phyloP scores from a whole-genome alignment of 805 yeast genomes.

The Sugiyamaella americana region DNA sequence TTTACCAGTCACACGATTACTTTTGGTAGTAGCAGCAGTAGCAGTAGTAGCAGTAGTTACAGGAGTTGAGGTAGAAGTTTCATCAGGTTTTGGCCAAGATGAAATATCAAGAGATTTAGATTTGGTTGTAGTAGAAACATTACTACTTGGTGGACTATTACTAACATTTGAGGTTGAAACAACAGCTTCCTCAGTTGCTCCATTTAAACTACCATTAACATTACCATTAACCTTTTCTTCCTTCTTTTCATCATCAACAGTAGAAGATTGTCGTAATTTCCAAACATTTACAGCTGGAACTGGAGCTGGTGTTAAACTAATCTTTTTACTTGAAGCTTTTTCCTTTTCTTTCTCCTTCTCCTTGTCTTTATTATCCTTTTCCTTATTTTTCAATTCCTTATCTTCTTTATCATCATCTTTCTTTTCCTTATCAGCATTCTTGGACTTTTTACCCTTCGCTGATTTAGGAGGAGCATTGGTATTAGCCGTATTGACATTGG shows the following conservation, averaged over 20 bases:
- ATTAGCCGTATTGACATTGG: constrained; percentile 13
- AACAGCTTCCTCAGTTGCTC: background rate
- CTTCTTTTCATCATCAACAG: constrained; percentile 7
- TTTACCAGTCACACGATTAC: constrained; percentile 37
- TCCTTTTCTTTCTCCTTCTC: background rate
- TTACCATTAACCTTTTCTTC: background rate
- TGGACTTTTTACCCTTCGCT: background rate
- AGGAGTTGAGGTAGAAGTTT: constrained; percentile 1
- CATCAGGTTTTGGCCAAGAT: constrained; percentile 25
- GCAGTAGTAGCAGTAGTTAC: constrained; percentile 11
- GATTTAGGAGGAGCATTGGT: constrained; percentile 17
- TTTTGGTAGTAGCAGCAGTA: constrained; percentile 11
- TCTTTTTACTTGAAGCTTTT: constrained; percentile 19
- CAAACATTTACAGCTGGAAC: constrained; percentile 59
- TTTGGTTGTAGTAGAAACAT: background rate
- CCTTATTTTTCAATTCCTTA: background rate
- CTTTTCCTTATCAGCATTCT: background rate
- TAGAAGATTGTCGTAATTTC: constrained; percentile 34
- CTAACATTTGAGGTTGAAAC: background rate
- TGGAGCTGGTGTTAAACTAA: constrained; percentile 56
- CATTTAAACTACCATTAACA: background rate
- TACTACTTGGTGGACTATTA: constrained; percentile 1
- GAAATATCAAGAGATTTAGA: constrained; percentile 16
- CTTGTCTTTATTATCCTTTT: background rate
- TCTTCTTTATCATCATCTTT: constrained; percentile 1